A percentile compares a stretch with the other conserved stretches of the same genome.
These are phyloP conservation scores for Botrytis fragariae DNA, from an alignment of 2,329 filamentous ascomycete genomes.

Conservation along the genomic window DNA sequence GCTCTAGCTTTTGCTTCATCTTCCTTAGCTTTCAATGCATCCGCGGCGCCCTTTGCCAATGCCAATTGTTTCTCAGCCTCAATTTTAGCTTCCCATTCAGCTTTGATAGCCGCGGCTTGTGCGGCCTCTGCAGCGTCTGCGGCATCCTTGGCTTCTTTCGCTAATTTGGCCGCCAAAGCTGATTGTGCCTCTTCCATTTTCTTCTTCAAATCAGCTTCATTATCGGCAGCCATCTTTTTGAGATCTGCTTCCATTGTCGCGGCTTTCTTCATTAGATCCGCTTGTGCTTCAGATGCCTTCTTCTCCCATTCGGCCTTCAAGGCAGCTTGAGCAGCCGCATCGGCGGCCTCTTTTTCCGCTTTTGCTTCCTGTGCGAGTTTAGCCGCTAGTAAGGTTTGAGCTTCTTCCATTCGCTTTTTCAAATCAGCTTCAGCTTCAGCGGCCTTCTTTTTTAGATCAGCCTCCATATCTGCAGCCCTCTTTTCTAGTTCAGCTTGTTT, in stretches of 20 bases:
- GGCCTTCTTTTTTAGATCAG: constrained; percentile 22
- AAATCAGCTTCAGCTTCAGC: constrained; percentile 27
- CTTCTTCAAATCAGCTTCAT: constrained; percentile 20
- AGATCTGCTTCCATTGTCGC: constrained; percentile 38
- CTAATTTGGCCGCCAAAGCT: constrained; percentile 15
- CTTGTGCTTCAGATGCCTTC: constrained; percentile 28
- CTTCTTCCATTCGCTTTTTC: constrained; percentile 28
- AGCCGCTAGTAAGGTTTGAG: constrained; percentile 14
- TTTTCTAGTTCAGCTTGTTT: constrained; percentile 23
- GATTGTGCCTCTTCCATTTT: constrained; percentile 20
- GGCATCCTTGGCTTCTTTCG: constrained; percentile 35
- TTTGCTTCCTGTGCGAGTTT: constrained; percentile 23
- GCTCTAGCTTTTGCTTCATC: constrained; percentile 46
- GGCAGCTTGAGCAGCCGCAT: constrained; percentile 15
- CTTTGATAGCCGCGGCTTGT: constrained; percentile 44
- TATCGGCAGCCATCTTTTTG: constrained; percentile 39
- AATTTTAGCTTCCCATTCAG: constrained; percentile 47
- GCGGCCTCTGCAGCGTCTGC: constrained; percentile 34
- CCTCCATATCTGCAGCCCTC: constrained; percentile 19
- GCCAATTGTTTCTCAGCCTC: constrained; percentile 27
- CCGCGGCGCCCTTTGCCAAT: constrained; percentile 32
- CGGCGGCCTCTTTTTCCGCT: constrained; percentile 24
- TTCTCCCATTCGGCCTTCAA: constrained; percentile 26
- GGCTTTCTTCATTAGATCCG: constrained; percentile 38
- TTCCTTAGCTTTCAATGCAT: constrained; percentile 35